Evolutionary conservation across 768 basidiomycete genomes (phyloP).

Genomic region (Exsudoporus frostii): DNA sequence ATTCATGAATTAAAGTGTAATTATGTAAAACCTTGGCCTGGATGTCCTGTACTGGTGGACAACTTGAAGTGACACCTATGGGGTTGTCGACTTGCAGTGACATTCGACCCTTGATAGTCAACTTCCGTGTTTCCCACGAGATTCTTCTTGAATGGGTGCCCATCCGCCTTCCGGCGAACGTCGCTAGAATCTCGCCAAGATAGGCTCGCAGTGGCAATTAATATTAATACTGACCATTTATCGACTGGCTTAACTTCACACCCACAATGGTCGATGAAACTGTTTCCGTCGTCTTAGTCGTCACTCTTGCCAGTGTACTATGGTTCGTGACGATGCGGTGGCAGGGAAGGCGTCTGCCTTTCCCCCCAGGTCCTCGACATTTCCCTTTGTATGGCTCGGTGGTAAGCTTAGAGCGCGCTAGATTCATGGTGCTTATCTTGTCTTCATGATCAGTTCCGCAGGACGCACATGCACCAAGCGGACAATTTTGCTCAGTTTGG

Average conservation of each 20-base stretch:
- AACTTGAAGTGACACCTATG: too few relatives aligned
- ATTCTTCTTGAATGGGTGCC: too few relatives aligned
- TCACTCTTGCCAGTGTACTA: not conserved
- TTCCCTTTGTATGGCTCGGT: conserved; percentile 1
- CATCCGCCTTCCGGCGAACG: too few relatives aligned
- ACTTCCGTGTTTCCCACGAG: too few relatives aligned
- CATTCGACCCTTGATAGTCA: too few relatives aligned
- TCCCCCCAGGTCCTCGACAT: conserved; percentile 1
- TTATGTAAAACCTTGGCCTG: too few relatives aligned
- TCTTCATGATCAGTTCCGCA: not conserved
- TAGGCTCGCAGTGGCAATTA: too few relatives aligned
- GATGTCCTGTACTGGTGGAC: too few relatives aligned
- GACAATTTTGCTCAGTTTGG: conserved; percentile 5
- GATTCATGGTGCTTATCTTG: not conserved
- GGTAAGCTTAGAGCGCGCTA: not conserved
- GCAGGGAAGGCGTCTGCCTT: not conserved
- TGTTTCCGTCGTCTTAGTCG: not conserved
- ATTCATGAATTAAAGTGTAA: too few relatives aligned
- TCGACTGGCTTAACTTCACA: not conserved
- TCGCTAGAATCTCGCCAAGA: too few relatives aligned
- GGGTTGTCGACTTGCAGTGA: too few relatives aligned
- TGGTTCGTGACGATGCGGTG: not conserved
- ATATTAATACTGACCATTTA: not conserved
- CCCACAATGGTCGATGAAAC: not conserved
- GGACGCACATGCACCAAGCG: not conserved